These are phyloP conservation scores for Apiotrichum gracile DNA, from an alignment of 1,284 basidiomycete species.

Conservation along the genomic window DNA sequence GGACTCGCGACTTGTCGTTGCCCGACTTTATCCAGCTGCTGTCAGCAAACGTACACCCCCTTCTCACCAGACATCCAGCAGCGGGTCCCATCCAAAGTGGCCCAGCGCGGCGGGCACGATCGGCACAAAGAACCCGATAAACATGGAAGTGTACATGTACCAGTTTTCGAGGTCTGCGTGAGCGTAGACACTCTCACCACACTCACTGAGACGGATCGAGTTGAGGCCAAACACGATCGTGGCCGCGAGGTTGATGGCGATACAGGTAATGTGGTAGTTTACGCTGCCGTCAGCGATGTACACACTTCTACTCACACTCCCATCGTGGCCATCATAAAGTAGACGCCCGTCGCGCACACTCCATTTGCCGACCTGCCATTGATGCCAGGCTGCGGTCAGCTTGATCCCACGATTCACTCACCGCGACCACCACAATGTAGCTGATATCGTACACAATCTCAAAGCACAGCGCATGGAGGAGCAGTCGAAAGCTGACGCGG, in stretches of 20 bases:
- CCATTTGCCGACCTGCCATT: background rate
- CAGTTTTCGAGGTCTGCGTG: constrained; percentile 15
- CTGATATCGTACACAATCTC: constrained; percentile 11
- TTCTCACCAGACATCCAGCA: constrained; percentile 13
- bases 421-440: constrained; percentile 1
- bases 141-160: constrained; percentile 17
- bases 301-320: background rate
- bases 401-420: background rate
- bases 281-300: background rate
- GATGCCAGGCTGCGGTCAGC: background rate
- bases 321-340: constrained; percentile 4
- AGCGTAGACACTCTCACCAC: too few relatives aligned
- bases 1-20: constrained; percentile 4
- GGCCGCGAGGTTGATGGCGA: constrained; percentile 14
- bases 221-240: constrained; percentile 4
- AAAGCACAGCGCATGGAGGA: constrained; percentile 5
- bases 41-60: background rate
- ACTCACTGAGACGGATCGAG: constrained; percentile 1
- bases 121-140: constrained; percentile 17
- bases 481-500: constrained; percentile 11
- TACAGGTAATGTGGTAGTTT: constrained; percentile 10
- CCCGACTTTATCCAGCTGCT: constrained; percentile 7
- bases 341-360: constrained; percentile 1
- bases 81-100: constrained; percentile 21
- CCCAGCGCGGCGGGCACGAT: constrained; percentile 20